Evolutionary conservation across 1,139 yeast species (phyloP).

Genomic region (Kodamaea fungicola): DNA sequence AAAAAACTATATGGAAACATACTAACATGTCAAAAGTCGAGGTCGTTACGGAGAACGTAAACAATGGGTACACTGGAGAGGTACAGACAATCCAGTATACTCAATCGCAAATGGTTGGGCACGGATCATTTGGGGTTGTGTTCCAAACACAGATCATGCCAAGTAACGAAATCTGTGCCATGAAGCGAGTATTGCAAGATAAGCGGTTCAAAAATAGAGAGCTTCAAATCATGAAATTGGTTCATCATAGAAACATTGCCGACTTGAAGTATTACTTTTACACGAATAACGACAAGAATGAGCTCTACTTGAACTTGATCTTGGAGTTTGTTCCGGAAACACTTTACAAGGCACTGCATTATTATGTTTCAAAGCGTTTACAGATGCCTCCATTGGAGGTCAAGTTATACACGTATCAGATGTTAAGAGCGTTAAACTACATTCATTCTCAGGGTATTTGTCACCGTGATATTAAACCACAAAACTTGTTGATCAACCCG

Average conservation of each 20-base stretch:
- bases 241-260: conserved; percentile 83
- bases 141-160: conserved; percentile 82
- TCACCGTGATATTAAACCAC: conserved; percentile 97
- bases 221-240: conserved; percentile 88
- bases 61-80: conserved; percentile 72
- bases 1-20: conserved; percentile 7
- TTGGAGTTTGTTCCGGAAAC: conserved; percentile 95
- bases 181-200: conserved; percentile 92
- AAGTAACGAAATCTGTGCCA: conserved; percentile 78
- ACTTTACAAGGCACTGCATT: conserved; percentile 81
- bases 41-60: conserved; percentile 65
- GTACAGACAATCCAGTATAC: conserved; percentile 60
- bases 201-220: conserved; percentile 95
- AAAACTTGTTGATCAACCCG: conserved; percentile 86
- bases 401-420: conserved; percentile 85
- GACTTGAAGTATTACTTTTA: conserved; percentile 86
- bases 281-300: conserved; percentile 75
- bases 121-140: conserved; percentile 96
- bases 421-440: conserved; percentile 86
- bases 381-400: conserved; percentile 89
- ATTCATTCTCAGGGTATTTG: conserved; percentile 90
- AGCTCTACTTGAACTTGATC: conserved; percentile 80
- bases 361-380: conserved; percentile 71
- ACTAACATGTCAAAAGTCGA: conserved; percentile 54
- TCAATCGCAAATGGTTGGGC: conserved; percentile 86